Conservation (phyloP, 371 early-diverging fungal species). For the Blyttiomyces sp. region DNA sequence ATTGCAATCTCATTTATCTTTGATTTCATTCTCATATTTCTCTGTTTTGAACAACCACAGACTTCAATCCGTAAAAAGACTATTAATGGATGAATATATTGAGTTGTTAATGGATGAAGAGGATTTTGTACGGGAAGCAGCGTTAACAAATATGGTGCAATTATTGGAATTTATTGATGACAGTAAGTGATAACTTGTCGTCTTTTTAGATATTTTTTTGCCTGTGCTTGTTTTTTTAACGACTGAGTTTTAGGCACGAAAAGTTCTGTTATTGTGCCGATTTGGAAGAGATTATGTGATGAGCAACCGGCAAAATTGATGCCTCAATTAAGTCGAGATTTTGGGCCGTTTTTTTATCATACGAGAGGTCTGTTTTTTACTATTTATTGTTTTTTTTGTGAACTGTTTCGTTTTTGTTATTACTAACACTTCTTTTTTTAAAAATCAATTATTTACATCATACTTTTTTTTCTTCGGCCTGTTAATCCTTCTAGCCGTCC, state of each 20-base stretch:
- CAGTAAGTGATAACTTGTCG: conserved; percentile 6
- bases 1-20: too few relatives aligned
- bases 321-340: conserved; percentile 18
- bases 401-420: background rate
- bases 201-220: too few relatives aligned
- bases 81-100: conserved; percentile 35
- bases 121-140: conserved; percentile 34
- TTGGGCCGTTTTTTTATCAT: conserved; percentile 36
- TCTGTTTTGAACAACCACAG: too few relatives aligned
- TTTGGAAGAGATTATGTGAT: conserved; percentile 36
- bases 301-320: conserved; percentile 26
- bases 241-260: conserved; percentile 18
- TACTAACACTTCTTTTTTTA: too few relatives aligned
- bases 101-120: conserved; percentile 48
- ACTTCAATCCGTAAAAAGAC: conserved; percentile 17
- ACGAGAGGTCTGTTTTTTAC: conserved; percentile 24
- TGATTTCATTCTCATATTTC: background rate
- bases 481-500: conserved; percentile 13
- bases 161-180: conserved; percentile 31
- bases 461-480: too few relatives aligned
- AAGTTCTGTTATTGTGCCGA: conserved; percentile 25
- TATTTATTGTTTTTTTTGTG: too few relatives aligned
- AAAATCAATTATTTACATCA: too few relatives aligned
- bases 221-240: background rate
- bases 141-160: conserved; percentile 29